phyloP scores from a whole-genome alignment of 805 yeast genomes.

The Nakazawaea anatomiae region DNA sequence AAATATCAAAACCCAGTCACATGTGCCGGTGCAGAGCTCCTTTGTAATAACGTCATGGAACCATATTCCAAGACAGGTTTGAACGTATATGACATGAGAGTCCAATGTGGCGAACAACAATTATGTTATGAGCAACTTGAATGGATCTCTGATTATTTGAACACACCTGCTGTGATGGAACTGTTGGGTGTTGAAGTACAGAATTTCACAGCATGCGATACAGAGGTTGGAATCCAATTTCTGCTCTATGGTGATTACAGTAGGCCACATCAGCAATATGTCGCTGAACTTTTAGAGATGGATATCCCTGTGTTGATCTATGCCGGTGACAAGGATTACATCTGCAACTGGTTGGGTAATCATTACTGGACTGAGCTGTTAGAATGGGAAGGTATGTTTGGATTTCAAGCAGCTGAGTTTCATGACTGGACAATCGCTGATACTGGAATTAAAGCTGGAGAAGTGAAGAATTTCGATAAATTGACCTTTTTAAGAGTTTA shows the following conservation, averaged over 20 bases:
- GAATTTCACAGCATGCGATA: constrained; percentile 59
- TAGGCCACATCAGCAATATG: constrained; percentile 79
- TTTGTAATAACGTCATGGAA: constrained; percentile 80
- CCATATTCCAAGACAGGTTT: constrained; percentile 82
- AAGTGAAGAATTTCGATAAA: constrained; percentile 41
- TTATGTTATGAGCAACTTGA: constrained; percentile 64
- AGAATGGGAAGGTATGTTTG: constrained; percentile 56
- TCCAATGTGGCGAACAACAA: constrained; percentile 55
- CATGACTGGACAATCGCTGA: constrained; percentile 21
- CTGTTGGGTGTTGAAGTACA: constrained; percentile 91
- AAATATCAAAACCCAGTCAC: constrained; percentile 65
- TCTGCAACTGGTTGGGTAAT: constrained; percentile 96
- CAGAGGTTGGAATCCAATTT: constrained; percentile 70
- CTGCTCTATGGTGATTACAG: constrained; percentile 85
- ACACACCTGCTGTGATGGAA: constrained; percentile 63
- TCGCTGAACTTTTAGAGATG: constrained; percentile 62
- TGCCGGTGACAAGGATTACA: constrained; percentile 94
- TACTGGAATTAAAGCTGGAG: constrained; percentile 26
- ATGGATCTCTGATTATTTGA: constrained; percentile 70
- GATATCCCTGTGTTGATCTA: constrained; percentile 81
- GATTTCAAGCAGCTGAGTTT: constrained; percentile 29
- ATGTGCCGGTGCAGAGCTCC: constrained; percentile 85
- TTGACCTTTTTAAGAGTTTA: constrained; percentile 80
- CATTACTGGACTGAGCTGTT: constrained; percentile 75
- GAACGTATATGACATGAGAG: constrained; percentile 87